These are phyloP conservation scores for Crinitomyces ghanaensis DNA, from an alignment of 805 yeast genomes.

Conservation along the genomic window DNA sequence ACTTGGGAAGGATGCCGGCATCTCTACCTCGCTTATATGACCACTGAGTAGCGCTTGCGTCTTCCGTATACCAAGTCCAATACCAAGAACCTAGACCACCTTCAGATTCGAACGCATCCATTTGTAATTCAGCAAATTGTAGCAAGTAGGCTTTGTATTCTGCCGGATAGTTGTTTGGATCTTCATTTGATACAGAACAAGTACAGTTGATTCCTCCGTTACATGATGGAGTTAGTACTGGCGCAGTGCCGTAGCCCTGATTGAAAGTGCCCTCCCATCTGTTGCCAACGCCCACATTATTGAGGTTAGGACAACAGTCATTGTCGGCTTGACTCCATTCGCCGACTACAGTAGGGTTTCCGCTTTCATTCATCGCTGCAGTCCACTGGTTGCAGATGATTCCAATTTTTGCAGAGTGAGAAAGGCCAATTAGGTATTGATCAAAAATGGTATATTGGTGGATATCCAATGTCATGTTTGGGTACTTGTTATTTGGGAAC, in stretches of 20 bases:
- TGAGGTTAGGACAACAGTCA: constrained; percentile 75
- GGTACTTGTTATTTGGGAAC: constrained; percentile 33
- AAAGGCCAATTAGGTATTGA: constrained; percentile 16
- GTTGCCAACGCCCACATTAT: constrained; percentile 70
- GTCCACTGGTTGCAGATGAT: constrained; percentile 39
- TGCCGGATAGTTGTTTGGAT: constrained; percentile 40
- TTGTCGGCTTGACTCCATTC: constrained; percentile 83
- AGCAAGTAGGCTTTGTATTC: constrained; percentile 45
- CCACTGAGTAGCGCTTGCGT: constrained; percentile 23
- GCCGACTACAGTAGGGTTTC: constrained; percentile 54
- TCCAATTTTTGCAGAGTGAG: constrained; percentile 23
- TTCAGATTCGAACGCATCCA: constrained; percentile 58
- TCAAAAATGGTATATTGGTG: constrained; percentile 77
- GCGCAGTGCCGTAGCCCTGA: constrained; percentile 19
- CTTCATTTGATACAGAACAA: constrained; percentile 29
- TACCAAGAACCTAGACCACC: constrained; percentile 64
- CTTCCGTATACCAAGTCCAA: constrained; percentile 85
- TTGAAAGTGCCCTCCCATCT: constrained; percentile 54
- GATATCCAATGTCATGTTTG: constrained; percentile 67
- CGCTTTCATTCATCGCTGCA: constrained; percentile 38
- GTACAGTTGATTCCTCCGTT: constrained; percentile 42
- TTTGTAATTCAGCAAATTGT: constrained; percentile 66
- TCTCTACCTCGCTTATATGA: constrained; percentile 21
- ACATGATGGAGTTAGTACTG: constrained; percentile 19
- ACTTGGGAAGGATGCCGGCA: constrained; percentile 22